These are phyloP conservation scores for Yamadazyma siamensis DNA, from an alignment of 1,139 yeast species.

Conservation along the genomic window DNA sequence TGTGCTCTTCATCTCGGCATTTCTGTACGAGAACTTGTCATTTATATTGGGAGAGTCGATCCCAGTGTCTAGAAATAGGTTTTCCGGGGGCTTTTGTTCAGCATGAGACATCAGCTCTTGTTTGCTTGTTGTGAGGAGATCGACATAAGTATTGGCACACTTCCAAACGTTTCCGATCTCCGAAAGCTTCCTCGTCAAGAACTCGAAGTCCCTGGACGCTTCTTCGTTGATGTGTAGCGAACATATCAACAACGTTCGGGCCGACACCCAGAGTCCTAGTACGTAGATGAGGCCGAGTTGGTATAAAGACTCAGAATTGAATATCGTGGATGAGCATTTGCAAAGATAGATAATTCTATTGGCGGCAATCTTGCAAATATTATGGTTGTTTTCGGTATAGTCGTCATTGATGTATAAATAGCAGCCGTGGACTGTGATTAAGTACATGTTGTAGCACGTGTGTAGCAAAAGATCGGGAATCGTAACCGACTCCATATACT, in stretches of 20 bases:
- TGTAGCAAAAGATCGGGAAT: constrained; percentile 5
- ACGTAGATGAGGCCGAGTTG: constrained; percentile 5
- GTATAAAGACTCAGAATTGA: constrained; percentile 3
- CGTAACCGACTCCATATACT: constrained; percentile 5
- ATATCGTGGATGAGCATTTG: constrained; percentile 2
- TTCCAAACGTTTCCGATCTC: constrained; percentile 4
- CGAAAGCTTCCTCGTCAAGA: constrained; percentile 1
- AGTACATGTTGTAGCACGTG: constrained; percentile 3
- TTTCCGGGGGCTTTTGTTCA: background rate
- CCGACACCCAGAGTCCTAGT: constrained; percentile 4
- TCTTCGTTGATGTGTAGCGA: constrained; percentile 1
- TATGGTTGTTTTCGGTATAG: constrained; percentile 1
- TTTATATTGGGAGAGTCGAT: background rate
- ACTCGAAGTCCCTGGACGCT: constrained; percentile 2
- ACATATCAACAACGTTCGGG: background rate
- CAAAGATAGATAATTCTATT: constrained; percentile 3
- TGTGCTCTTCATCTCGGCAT: background rate
- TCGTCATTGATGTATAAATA: background rate
- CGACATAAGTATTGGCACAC: constrained; percentile 1
- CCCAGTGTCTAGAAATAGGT: background rate
- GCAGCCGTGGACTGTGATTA: constrained; percentile 2
- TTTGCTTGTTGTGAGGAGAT: background rate
- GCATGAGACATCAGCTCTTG: background rate
- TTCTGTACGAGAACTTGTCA: constrained; percentile 1
- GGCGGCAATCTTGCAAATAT: constrained; percentile 1